These are phyloP conservation scores for Cyberlindnera suaveolens DNA, from an alignment of 805 yeast species.

Conservation along the genomic window DNA sequence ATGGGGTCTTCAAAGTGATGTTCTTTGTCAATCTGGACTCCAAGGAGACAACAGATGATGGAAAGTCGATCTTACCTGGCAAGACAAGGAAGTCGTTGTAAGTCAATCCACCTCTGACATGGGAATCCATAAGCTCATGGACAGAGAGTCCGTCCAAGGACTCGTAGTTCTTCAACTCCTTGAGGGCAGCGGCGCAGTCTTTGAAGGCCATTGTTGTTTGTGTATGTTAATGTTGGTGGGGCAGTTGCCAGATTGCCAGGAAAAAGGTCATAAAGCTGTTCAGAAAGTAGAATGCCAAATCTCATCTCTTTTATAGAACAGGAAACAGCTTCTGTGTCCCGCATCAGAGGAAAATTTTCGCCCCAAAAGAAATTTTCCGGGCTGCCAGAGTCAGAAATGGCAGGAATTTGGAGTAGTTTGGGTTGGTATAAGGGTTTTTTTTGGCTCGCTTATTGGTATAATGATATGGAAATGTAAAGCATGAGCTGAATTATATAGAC, in stretches of 20 bases:
- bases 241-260: constrained; percentile 26
- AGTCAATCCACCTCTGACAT: constrained; percentile 89
- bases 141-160: constrained; percentile 82
- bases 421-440: too few species aligned
- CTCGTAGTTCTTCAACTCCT: constrained; percentile 57
- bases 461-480: too few species aligned
- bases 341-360: background rate
- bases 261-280: constrained; percentile 7
- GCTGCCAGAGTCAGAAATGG: too few species aligned
- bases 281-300: background rate
- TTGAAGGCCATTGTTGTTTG: constrained; percentile 23
- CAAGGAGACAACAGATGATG: constrained; percentile 68
- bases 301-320: background rate
- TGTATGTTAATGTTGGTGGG: constrained; percentile 9
- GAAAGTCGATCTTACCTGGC: constrained; percentile 91
- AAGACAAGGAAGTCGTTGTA: constrained; percentile 93
- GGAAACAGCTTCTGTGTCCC: background rate
- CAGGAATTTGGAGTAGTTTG: too few species aligned
- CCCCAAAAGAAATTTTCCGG: too few species aligned
- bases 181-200: constrained; percentile 58
- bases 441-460: too few species aligned
- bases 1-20: constrained; percentile 87
- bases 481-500: too few species aligned
- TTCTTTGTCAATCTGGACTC: constrained; percentile 88
- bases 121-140: constrained; percentile 82